Conservation (phyloP, 192 early-diverging fungal genomes). For the Oehlia diaphana region DNA sequence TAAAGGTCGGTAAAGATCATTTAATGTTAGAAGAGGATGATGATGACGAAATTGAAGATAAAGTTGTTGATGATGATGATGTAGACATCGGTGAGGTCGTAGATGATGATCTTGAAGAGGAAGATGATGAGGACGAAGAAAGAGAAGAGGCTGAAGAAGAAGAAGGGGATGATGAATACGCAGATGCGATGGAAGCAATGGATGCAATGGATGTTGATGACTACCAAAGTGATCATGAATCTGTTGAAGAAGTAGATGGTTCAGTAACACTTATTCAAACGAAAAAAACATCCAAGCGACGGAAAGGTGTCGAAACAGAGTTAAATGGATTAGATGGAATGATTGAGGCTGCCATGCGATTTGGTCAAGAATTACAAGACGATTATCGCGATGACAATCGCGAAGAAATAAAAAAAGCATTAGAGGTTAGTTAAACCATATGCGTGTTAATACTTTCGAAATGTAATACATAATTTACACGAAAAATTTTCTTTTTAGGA, state of each 20-base stretch:
- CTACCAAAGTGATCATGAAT: constrained; percentile 1
- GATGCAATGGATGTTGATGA: constrained; percentile 42
- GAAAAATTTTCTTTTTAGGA: constrained; percentile 43
- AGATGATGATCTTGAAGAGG: constrained; percentile 22
- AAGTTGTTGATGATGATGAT: neutral
- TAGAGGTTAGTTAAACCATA: constrained; percentile 22
- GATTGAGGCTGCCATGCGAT: constrained; percentile 45
- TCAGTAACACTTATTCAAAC: neutral
- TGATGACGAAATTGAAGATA: constrained; percentile 23
- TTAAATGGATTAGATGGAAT: constrained; percentile 31
- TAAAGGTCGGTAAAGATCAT: constrained; percentile 36
- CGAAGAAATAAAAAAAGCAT: constrained; percentile 34
- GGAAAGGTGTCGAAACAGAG: constrained; percentile 5
- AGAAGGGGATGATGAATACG: constrained; percentile 30
- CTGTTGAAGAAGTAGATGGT: neutral
- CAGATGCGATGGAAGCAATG: constrained; percentile 29
- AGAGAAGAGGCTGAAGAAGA: constrained; percentile 34
- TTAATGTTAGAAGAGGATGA: constrained; percentile 35
- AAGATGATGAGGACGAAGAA: constrained; percentile 28
- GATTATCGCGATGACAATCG: constrained; percentile 40
- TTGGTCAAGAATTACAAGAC: constrained; percentile 57
- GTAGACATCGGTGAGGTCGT: constrained; percentile 13
- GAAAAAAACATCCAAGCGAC: constrained; percentile 24
- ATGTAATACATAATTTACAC: constrained; percentile 8
- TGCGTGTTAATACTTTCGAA: constrained; percentile 32